Evolutionary conservation across 768 basidiomycete species (phyloP), one percentile per base, ranked within the genome.

Genomic region (Agaricus bisporus): DNA sequence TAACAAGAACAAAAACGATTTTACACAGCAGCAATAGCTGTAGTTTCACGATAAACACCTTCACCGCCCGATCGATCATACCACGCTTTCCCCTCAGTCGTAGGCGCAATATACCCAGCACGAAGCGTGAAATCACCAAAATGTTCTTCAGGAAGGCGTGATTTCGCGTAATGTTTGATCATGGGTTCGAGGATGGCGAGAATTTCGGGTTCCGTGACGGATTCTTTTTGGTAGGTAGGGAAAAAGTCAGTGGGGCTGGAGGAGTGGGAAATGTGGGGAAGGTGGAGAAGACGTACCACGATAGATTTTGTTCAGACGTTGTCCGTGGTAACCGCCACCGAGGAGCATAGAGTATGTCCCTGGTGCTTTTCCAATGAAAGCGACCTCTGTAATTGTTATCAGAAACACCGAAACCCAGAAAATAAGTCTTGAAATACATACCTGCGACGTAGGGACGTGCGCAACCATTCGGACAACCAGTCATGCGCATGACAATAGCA

Each of bases 401-500:
- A 56, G 41, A 5, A 50, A 38, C 42, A 26, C 26, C 35, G 49
- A 55, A 22, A 29, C 36, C 32, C 41, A 4, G n/a, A 22, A 35
- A 62, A 39, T 2, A 12, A 15, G 38, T 6, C 3, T 9, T 6
- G 15, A 39, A 14, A 6, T 3, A 64, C 82, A 9, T 41, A 85
- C 88, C 88, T 45, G 91, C 95, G 42, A 95, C 73, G 68, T 95
- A 98, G 36, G 93, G 95, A 55, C 95, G 79, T 2, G 95, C 91
- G 66, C 94, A 94, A 36, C 91, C 92, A 62, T 93, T 94, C 2
- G 91, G 91, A 60, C 95, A 98, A 47, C 95, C 95, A 14, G 95
- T 98, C 95, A 98, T 98, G 49, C 95, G 82, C 95, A 99, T 98
- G 56, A 98, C 83, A 59, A 98, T 95, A 2, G 88, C 85, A 69